Conservation (phyloP, 2,329 filamentous ascomycete genomes). For the Colletotrichum orchidophilum region DNA sequence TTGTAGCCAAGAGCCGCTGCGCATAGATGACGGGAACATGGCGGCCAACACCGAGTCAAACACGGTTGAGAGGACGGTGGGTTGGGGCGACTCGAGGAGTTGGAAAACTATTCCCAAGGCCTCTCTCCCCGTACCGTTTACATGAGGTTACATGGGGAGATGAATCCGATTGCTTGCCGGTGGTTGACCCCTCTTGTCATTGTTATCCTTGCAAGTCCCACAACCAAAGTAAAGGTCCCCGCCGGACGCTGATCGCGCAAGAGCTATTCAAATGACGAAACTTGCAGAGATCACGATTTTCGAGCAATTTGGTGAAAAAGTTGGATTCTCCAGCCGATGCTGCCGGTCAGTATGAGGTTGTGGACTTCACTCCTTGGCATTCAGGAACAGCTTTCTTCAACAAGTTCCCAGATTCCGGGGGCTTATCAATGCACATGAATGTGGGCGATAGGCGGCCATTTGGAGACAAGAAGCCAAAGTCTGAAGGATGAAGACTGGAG, state of each 20-base stretch:
- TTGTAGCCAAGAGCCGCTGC: not conserved
- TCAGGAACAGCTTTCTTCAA: not conserved
- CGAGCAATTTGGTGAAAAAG: too few relatives aligned
- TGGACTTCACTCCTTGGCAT: not conserved
- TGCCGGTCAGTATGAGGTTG: too few relatives aligned
- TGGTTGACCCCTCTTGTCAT: not conserved
- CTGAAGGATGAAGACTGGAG: not conserved
- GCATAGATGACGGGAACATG: not conserved
- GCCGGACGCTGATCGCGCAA: not conserved
- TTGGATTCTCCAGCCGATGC: too few relatives aligned
- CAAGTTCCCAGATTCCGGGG: not conserved
- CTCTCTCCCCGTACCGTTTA: not conserved
- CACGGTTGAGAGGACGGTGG: not conserved
- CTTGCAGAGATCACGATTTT: not conserved
- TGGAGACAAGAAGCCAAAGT: not conserved
- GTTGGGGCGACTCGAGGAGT: not conserved
- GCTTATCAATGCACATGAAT: not conserved
- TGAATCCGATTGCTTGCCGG: not conserved
- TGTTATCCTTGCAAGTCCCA: not conserved
- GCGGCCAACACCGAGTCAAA: not conserved
- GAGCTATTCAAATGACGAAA: not conserved
- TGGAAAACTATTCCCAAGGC: too few relatives aligned
- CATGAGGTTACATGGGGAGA: not conserved
- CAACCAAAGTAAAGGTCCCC: not conserved
- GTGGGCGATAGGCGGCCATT: not conserved